Percentiles rank a stretch among this genome's conserved stretches.
These are phyloP conservation scores for Schrenkiella parvula DNA, from an alignment of 345 rosid species.

Conservation along the genomic window DNA sequence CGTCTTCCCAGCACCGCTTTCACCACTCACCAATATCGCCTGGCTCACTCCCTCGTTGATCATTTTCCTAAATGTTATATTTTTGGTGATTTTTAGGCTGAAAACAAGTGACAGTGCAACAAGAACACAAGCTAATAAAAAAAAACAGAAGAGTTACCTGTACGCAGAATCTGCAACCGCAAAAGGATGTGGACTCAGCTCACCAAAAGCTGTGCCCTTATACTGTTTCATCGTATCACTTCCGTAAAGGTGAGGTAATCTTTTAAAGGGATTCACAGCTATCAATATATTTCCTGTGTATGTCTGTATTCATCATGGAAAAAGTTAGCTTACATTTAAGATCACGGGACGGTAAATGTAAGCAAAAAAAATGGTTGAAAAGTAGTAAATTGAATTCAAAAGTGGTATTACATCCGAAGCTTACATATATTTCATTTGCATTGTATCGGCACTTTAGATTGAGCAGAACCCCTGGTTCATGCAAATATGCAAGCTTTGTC, in stretches of 20 bases:
- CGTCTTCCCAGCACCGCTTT: conserved; percentile 99
- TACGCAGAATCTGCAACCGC: conserved; percentile 96
- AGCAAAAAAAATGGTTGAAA: neutral
- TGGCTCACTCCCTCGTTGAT: conserved; percentile 85
- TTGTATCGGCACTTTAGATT: conserved; percentile 75
- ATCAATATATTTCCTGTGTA: conserved; percentile 97
- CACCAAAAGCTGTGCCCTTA: conserved; percentile 82
- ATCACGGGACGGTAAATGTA: neutral
- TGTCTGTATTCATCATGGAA: conserved; percentile 44
- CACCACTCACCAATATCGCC: conserved; percentile 94
- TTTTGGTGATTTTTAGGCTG: conserved; percentile 5
- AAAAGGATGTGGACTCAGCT: conserved; percentile 90
- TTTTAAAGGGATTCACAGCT: conserved; percentile 91
- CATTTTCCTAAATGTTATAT: conserved; percentile 62
- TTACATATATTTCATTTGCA: conserved; percentile 88
- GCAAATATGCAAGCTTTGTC: conserved; percentile 94
- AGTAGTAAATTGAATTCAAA: neutral
- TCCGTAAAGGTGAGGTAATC: conserved; percentile 81
- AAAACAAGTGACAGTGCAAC: conserved; percentile 2
- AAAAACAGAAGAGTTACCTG: conserved; percentile 46
- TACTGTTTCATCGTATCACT: conserved; percentile 80
- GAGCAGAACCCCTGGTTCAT: conserved; percentile 94
- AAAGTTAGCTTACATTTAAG: neutral
- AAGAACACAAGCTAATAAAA: neutral
- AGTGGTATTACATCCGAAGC: conserved; percentile 21